Percentiles rank a stretch among this genome's conserved stretches.
Evolutionary conservation across 116 monocot genomes (phyloP).

Genomic region (Trichopus zeylanicus): DNA sequence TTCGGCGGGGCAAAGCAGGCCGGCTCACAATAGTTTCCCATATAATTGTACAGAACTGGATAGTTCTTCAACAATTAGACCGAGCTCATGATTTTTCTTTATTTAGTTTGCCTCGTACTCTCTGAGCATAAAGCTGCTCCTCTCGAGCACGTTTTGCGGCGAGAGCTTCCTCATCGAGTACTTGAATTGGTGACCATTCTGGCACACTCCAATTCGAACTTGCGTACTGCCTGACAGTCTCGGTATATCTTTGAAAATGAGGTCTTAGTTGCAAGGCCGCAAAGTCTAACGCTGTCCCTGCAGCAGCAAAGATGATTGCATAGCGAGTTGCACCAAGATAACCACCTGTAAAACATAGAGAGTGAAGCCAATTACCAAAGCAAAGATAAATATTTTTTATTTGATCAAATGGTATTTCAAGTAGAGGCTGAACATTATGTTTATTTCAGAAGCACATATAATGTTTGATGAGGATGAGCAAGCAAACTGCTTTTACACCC

Average conservation of each 20-base stretch:
- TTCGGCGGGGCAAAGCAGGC: neutral
- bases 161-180: conserved; percentile 85
- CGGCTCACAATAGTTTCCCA: neutral
- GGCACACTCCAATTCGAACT: conserved; percentile 44
- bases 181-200: conserved; percentile 87
- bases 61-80: neutral
- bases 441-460: no score
- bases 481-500: neutral
- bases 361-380: no score
- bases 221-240: conserved; percentile 6
- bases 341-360: conserved; percentile 44
- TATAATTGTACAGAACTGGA: no score
- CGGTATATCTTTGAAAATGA: conserved; percentile 11
- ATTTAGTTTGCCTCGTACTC: conserved; percentile 25
- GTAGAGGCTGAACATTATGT: no score
- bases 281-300: conserved; percentile 71
- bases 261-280: conserved; percentile 38
- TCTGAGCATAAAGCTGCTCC: conserved; percentile 36
- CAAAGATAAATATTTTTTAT: no score
- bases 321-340: conserved; percentile 64
- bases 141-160: conserved; percentile 73
- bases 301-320: conserved; percentile 51
- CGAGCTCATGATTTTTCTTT: conserved; percentile 46
- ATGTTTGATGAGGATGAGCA: neutral
- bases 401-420: no score